Base-by-base conservation (phyloP, 495 filamentous ascomycete species). In the Xylaria nigripes region DNA sequence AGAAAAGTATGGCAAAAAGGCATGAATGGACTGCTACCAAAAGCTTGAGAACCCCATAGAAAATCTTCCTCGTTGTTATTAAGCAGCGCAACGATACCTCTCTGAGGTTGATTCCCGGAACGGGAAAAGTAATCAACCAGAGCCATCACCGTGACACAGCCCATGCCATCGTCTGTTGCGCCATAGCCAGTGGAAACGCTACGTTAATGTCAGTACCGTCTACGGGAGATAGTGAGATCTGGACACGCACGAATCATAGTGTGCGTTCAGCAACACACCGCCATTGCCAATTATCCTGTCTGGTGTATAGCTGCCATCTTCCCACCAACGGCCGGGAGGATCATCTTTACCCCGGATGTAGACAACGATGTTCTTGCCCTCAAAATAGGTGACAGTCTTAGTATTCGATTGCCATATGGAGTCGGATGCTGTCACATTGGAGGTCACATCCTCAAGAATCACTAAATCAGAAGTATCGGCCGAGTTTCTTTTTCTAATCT, bases 61-160 rank as follows among this genome's bases (percentile, higher is more conserved):
- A 80, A 93, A 65, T 97, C 90, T 70, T 98, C 93, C 70, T 98
- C 93, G 48, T 89, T 91, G 62, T 97, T 96, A 72, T 98, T 98
- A 57, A 98, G 75, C 40, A 98, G 72, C 23, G 86, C 81, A 21
- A 98, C 85, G 36, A 98, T 74, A 1, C 90, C 92, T 58, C 80
- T 80, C 58, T 84, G 84, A 2, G 89, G 89, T 58, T 79, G 83
- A 62, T 91, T 80, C n/a, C 77, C 85, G 4, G 81, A 73, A 7
- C 80, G 81, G 6, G 88, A 87, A 68, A 96, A 97, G 67, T 96
- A 86, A 52, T 84, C 83, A 51, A 98, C 76, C n/a, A 96, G 70
- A 63, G 96, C 92, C 44, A 97, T 74, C 34, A 89, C 74, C 8
- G 88, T 87, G 19, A 95, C 81, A 10, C 95, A 87, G 5, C 90